A percentile compares a stretch with the other conserved stretches of the same genome.
These are phyloP conservation scores for Ophiosphaerella korrae DNA, from an alignment of 2,329 filamentous ascomycete species.

Conservation along the genomic window DNA sequence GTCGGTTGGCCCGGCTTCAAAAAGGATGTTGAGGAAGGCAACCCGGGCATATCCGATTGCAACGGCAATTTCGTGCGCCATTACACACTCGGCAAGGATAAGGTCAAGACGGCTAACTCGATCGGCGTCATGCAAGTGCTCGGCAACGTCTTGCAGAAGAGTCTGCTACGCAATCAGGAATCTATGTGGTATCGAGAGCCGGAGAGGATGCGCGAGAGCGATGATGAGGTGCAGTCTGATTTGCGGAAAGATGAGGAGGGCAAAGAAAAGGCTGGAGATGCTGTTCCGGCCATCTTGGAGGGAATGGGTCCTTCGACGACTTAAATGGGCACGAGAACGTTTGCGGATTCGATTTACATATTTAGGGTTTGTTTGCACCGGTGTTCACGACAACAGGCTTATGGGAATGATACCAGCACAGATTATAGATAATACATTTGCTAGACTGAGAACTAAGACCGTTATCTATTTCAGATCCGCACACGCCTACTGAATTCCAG, in stretches of 20 bases:
- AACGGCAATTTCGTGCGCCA: constrained; percentile 37
- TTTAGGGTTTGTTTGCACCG: neutral
- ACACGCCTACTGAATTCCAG: too few species aligned
- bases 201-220: neutral
- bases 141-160: neutral
- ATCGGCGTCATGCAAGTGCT: constrained; percentile 26
- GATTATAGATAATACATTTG: too few species aligned
- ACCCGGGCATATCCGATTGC: constrained; percentile 25
- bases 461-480: too few species aligned
- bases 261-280: neutral
- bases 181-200: neutral
- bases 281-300: neutral
- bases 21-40: constrained; percentile 8
- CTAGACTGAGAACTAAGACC: too few species aligned
- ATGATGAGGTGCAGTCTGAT: neutral
- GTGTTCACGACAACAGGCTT: too few species aligned
- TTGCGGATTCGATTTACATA: neutral
- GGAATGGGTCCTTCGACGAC: constrained; percentile 1
- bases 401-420: too few species aligned
- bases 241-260: neutral
- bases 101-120: constrained; percentile 9
- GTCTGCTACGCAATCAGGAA: neutral
- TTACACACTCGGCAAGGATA: constrained; percentile 27
- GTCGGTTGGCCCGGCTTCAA: constrained; percentile 39
- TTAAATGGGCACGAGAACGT: neutral